Evolutionary conservation across 768 basidiomycete species (phyloP), one percentile per base, ranked within the genome.

Genomic region (Hygrocybe punicea): DNA sequence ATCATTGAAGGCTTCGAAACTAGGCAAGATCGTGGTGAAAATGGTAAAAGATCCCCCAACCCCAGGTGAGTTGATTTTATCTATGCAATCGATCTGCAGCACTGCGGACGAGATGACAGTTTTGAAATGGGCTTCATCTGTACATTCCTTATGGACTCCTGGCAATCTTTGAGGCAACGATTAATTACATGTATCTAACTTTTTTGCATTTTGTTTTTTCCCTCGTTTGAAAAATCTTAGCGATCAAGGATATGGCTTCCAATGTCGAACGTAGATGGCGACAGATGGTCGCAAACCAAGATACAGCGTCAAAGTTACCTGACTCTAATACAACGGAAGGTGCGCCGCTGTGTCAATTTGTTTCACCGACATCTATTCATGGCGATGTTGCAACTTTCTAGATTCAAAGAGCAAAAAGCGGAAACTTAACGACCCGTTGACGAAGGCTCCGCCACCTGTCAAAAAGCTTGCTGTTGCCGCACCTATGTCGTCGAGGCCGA

Each of bases 191-290:
- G 80, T 86, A 86, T 88, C 86, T 90, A 84, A 90, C 67, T 72
- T 66, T 56, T 65, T 70, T 73, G 68, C 71, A 72, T 75, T 74
- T 76, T 69, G 65, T 70, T 66, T 72, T 73, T 71, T 72, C 65
- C 58, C 67, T 29, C 55, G 60, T 52, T 57, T 69, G 63, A 61
- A 54, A 61, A 67, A 76, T 69, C 71, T 71, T 79, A 93, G 91
- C 91, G 76, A 83, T 91, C 86, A 89, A 91, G 85, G 91, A 93
- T 77, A 90, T 93, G 88, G 91, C 91, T 65, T 83, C 83, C 69
- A 91, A 90, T 77, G 78, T 93, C 76, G 89, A 91, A 74, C 83
- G 83, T 66, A 85, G 84, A 76, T 93, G 91, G 91, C 84, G 88
- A 57, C 75, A 76, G 60, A 74, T 89, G 70, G 76, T 87, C 48